phyloP scores from a whole-genome alignment of 176 grass and related monocot species.

The Raddia distichophylla region DNA sequence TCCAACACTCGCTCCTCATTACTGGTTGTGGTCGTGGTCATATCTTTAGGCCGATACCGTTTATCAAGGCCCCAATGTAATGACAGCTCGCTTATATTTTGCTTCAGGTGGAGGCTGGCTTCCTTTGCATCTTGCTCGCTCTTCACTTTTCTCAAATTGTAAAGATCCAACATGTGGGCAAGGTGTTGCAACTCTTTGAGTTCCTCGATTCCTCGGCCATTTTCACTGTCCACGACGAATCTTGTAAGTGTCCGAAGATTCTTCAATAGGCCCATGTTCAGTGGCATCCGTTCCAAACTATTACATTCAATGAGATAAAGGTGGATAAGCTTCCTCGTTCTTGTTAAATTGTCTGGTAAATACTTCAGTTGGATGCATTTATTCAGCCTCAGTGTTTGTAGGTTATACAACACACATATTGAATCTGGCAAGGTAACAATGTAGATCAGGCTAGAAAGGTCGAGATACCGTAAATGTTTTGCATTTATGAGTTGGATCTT shows the following conservation, averaged over 20 bases:
- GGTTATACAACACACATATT: not conserved
- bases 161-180: slow-evolving; percentile 12
- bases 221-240: slow-evolving; percentile 6
- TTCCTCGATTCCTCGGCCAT: slow-evolving; percentile 15
- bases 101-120: slow-evolving; percentile 18
- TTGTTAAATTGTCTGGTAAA: not conserved
- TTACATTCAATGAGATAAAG: not conserved
- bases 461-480: slow-evolving; percentile 20
- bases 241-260: slow-evolving; percentile 27
- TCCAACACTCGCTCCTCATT: not conserved
- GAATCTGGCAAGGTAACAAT: not conserved
- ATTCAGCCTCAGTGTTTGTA: not conserved
- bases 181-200: slow-evolving; percentile 17
- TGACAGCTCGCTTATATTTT: not conserved
- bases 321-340: slow-evolving; percentile 7
- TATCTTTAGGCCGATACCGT: too few relatives aligned
- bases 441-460: not conserved
- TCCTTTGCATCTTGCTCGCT: not conserved
- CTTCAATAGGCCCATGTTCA: not conserved
- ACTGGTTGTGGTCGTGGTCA: too few relatives aligned
- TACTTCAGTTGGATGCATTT: not conserved
- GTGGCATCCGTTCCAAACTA: slow-evolving; percentile 16
- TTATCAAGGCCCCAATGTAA: not conserved
- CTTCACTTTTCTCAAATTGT: slow-evolving; percentile 20
- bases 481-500: not conserved